Conservation (phyloP, 2,329 filamentous ascomycete species). For the Arthrobotrys iridis region DNA sequence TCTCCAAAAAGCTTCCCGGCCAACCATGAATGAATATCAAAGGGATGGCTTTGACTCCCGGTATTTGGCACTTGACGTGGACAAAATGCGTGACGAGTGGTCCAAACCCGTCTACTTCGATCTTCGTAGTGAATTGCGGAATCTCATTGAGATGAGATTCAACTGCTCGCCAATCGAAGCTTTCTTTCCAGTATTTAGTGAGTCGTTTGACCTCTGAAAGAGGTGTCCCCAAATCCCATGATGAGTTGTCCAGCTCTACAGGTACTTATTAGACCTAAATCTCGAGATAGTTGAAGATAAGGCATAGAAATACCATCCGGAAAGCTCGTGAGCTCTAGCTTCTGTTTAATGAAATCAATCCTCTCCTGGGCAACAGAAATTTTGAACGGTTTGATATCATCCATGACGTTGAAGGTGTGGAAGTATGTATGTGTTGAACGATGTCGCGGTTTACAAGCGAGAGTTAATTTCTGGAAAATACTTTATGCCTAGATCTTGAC, state of each 20-base stretch:
- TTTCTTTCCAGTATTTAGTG: constrained; percentile 57
- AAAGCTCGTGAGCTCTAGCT: constrained; percentile 34
- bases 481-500: too few relatives aligned
- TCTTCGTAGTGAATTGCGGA: constrained; percentile 58
- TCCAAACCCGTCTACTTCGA: constrained; percentile 53
- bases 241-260: constrained; percentile 28
- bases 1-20: constrained; percentile 63
- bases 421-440: neutral
- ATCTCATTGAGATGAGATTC: constrained; percentile 59
- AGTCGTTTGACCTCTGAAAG: constrained; percentile 39
- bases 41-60: constrained; percentile 61
- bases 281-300: neutral
- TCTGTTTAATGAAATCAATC: constrained; percentile 34
- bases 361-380: constrained; percentile 29
- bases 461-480: too few relatives aligned
- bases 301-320: constrained; percentile 16
- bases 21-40: constrained; percentile 64
- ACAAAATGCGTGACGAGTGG: constrained; percentile 59
- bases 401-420: neutral
- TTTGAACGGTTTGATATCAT: constrained; percentile 33
- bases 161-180: constrained; percentile 59
- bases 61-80: constrained; percentile 57
- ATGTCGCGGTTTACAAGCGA: too few relatives aligned
- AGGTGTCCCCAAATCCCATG: constrained; percentile 34
- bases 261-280: neutral